phyloP scores from a whole-genome alignment of 768 basidiomycete species.

The Boletus tylopilopsis region DNA sequence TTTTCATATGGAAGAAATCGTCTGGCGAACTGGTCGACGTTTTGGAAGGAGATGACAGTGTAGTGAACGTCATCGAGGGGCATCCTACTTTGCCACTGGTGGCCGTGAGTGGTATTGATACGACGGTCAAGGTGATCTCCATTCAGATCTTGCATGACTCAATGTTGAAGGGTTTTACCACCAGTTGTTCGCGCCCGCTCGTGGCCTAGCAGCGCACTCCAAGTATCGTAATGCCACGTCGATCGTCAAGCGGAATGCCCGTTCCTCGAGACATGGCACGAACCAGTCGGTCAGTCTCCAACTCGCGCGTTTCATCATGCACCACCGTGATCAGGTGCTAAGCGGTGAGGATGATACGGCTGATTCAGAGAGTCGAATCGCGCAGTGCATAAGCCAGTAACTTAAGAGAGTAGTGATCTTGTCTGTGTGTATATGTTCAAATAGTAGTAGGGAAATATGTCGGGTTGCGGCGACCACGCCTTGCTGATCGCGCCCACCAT shows the following conservation, averaged over 20 bases:
- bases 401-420: not conserved
- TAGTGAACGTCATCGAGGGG: conserved; percentile 85
- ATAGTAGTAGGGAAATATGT: too few relatives aligned
- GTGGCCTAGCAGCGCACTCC: conserved; percentile 48
- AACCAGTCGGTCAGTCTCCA: conserved; percentile 21
- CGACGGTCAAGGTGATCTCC: conserved; percentile 67
- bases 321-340: conserved; percentile 28
- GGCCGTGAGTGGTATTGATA: conserved; percentile 87
- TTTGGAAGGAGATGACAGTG: conserved; percentile 75
- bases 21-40: conserved; percentile 65
- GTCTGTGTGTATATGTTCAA: not conserved
- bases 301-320: conserved; percentile 30
- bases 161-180: not conserved
- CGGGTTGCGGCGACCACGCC: conserved; percentile 2
- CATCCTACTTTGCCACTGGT: conserved; percentile 75
- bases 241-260: conserved; percentile 57
- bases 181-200: conserved; percentile 67
- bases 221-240: conserved; percentile 45
- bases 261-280: conserved; percentile 26
- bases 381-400: conserved; percentile 31
- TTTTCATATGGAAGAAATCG: conserved; percentile 82
- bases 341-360: conserved; percentile 19
- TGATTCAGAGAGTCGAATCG: conserved; percentile 25
- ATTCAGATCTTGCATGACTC: not conserved
- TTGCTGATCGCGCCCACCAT: conserved; percentile 2